Conservation (phyloP, 2,329 filamentous ascomycete species). For the Thelonectria discophora region DNA sequence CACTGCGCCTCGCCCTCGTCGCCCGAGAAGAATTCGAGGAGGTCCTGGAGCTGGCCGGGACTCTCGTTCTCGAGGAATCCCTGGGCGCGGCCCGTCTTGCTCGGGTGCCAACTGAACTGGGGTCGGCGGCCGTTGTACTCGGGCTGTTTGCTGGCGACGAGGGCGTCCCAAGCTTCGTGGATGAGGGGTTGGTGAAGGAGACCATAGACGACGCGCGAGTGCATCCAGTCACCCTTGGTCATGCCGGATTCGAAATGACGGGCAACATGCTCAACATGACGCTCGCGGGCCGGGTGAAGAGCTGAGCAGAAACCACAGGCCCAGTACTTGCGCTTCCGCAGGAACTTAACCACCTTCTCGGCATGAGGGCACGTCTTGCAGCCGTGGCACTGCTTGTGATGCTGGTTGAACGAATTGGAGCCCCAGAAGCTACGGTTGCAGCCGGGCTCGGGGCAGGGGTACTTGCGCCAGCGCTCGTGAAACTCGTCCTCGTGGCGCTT, state of each 20-base stretch:
- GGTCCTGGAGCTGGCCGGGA: slow-evolving; percentile 69
- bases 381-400: slow-evolving; percentile 71
- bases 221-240: slow-evolving; percentile 73
- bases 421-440: slow-evolving; percentile 75
- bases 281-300: slow-evolving; percentile 69
- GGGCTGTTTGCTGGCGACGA: slow-evolving; percentile 63
- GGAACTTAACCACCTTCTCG: slow-evolving; percentile 69
- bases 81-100: slow-evolving; percentile 64
- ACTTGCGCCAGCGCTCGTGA: slow-evolving; percentile 73
- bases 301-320: slow-evolving; percentile 74
- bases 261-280: slow-evolving; percentile 74
- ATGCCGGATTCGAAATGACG: slow-evolving; percentile 71
- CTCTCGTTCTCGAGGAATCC: slow-evolving; percentile 70
- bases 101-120: slow-evolving; percentile 69
- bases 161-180: slow-evolving; percentile 67
- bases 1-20: slow-evolving; percentile 64
- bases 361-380: slow-evolving; percentile 73
- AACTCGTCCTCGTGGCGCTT: slow-evolving; percentile 76
- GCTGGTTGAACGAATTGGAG: slow-evolving; percentile 73
- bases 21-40: slow-evolving; percentile 71
- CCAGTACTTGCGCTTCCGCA: slow-evolving; percentile 72
- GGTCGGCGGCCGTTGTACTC: slow-evolving; percentile 64
- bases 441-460: slow-evolving; percentile 68
- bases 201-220: slow-evolving; percentile 73
- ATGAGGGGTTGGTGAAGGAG: slow-evolving; percentile 72